These are phyloP conservation scores for Starmerella apicola DNA, from an alignment of 805 yeast genomes.

Conservation along the genomic window DNA sequence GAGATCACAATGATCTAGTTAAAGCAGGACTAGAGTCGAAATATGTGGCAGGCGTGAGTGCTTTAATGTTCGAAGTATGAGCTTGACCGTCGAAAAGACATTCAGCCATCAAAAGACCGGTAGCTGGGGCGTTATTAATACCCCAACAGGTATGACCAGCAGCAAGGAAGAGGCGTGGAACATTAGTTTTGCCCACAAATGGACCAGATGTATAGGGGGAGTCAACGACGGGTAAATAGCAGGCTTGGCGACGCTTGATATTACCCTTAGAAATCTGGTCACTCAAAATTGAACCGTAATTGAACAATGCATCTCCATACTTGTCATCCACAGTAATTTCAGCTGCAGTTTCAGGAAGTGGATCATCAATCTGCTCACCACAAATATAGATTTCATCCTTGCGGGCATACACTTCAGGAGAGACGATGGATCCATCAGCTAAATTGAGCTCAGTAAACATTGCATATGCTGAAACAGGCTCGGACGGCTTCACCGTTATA, in stretches of 20 bases:
- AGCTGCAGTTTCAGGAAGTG: conserved; percentile 86
- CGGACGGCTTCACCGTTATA: conserved; percentile 73
- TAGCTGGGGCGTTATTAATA: conserved; percentile 91
- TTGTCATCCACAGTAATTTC: conserved; percentile 80
- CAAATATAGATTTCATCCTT: conserved; percentile 93
- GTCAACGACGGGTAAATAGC: conserved; percentile 88
- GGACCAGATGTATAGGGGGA: conserved; percentile 92
- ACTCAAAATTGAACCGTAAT: conserved; percentile 65
- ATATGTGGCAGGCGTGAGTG: conserved; percentile 74
- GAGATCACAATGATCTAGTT: not conserved
- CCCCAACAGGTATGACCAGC: conserved; percentile 99
- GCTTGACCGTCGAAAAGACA: conserved; percentile 72
- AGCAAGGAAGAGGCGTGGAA: conserved; percentile 62
- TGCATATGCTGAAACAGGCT: conserved; percentile 82
- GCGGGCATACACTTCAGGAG: conserved; percentile 92
- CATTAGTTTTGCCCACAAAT: conserved; percentile 84
- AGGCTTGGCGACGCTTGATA: conserved; percentile 76
- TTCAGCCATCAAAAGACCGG: conserved; percentile 89
- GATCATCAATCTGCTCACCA: conserved; percentile 88
- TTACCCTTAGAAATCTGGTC: conserved; percentile 60
- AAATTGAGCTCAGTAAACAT: conserved; percentile 81
- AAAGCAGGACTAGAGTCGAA: conserved; percentile 37
- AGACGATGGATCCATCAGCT: conserved; percentile 48
- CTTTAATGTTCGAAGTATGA: conserved; percentile 61
- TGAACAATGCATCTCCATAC: conserved; percentile 77